Conservation (phyloP, 192 early-diverging fungal species). For the Coemansia erecta region DNA sequence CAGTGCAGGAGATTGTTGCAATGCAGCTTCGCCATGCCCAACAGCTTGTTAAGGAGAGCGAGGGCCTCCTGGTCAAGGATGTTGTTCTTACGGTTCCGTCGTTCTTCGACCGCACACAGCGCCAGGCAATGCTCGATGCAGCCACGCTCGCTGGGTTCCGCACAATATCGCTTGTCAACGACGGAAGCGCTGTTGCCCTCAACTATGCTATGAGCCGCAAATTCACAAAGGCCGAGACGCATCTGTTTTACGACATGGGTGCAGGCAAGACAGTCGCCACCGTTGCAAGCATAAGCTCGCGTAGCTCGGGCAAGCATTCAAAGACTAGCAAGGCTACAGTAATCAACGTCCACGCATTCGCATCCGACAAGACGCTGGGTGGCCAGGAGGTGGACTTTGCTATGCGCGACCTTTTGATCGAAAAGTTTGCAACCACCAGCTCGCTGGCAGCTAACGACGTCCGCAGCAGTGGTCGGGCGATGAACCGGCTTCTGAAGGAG, state of each 20-base stretch:
- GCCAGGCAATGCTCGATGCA: constrained; percentile 89
- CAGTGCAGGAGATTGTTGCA: constrained; percentile 88
- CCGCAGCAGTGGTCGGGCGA: constrained; percentile 70
- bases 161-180: constrained; percentile 82
- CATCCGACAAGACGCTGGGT: constrained; percentile 81
- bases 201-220: constrained; percentile 82
- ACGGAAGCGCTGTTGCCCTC: constrained; percentile 93
- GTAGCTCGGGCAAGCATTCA: constrained; percentile 52
- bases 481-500: constrained; percentile 87
- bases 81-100: constrained; percentile 95
- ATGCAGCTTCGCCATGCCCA: constrained; percentile 91
- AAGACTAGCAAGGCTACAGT: constrained; percentile 60
- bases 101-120: constrained; percentile 86
- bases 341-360: constrained; percentile 78
- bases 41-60: constrained; percentile 74
- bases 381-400: constrained; percentile 84
- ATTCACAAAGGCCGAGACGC: constrained; percentile 66
- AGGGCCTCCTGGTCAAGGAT: constrained; percentile 73
- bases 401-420: constrained; percentile 76
- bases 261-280: constrained; percentile 91
- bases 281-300: constrained; percentile 73
- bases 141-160: constrained; percentile 85
- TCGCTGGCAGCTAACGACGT: constrained; percentile 56
- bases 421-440: constrained; percentile 64
- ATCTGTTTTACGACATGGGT: constrained; percentile 98